Conservation (phyloP, 345 rosid species). For the Adansonia digitata region DNA sequence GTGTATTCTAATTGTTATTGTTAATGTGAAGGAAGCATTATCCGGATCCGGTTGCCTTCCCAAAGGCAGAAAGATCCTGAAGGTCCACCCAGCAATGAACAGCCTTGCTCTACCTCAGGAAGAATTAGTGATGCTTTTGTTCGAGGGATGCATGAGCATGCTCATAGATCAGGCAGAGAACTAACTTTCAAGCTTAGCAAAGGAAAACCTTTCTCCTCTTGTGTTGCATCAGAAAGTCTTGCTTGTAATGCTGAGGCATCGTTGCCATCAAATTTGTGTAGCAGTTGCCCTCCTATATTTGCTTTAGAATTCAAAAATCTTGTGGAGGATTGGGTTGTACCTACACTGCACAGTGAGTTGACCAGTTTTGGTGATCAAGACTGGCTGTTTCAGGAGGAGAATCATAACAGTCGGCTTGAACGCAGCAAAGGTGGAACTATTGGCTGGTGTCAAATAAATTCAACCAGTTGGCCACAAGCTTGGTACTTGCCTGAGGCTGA, state of each 20-base stretch:
- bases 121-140: not conserved
- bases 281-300: not conserved
- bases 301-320: slow-evolving; percentile 24
- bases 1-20: slow-evolving; percentile 42
- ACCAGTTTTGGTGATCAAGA: slow-evolving; percentile 24
- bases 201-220: not conserved
- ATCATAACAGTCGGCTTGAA: not conserved
- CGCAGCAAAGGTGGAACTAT: slow-evolving; percentile 2
- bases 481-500: slow-evolving; percentile 33
- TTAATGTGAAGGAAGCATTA: slow-evolving; percentile 57
- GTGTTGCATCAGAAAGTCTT: not conserved
- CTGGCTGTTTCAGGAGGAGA: slow-evolving; percentile 47
- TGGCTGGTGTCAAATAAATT: not conserved
- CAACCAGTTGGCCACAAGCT: slow-evolving; percentile 33
- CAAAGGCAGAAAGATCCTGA: slow-evolving; percentile 50
- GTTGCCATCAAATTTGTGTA: not conserved
- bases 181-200: slow-evolving; percentile 2
- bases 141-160: not conserved
- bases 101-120: slow-evolving; percentile 17
- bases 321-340: slow-evolving; percentile 41
- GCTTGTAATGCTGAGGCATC: not conserved
- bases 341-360: slow-evolving; percentile 6
- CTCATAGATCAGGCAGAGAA: not conserved
- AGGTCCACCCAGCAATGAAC: slow-evolving; percentile 34
- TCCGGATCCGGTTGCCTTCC: slow-evolving; percentile 62